Conservation (phyloP, 2,329 filamentous ascomycete species). For the Colletotrichum sp. region DNA sequence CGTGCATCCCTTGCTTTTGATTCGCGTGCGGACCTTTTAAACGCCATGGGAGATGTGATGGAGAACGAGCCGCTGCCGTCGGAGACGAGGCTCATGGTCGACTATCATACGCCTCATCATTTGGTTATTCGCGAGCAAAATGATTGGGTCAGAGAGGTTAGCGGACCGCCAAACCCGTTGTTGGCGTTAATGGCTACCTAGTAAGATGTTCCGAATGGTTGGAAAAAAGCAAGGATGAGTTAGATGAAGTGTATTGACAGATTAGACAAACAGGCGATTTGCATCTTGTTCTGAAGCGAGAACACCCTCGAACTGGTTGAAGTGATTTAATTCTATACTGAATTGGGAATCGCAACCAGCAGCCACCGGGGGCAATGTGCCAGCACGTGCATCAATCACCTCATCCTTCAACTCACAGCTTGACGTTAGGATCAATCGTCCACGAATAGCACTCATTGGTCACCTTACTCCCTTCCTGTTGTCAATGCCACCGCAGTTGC, state of each 20-base stretch:
- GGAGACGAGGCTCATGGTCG: neutral
- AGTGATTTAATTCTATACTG: rapidly evolving
- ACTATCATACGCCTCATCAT: neutral
- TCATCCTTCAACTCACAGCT: no score
- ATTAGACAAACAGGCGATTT: no score
- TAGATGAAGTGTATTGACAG: no score
- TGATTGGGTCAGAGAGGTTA: no score
- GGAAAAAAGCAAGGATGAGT: no score
- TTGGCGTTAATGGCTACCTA: no score
- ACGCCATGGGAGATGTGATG: neutral
- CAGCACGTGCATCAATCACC: no score
- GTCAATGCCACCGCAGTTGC: constrained; percentile 25
- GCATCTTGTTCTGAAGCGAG: no score
- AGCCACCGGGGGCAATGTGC: no score
- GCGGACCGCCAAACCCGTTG: no score
- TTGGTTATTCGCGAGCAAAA: neutral
- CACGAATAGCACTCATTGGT: constrained; percentile 23
- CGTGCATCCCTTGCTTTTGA: constrained; percentile 22
- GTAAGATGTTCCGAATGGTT: no score
- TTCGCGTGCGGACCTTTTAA: neutral
- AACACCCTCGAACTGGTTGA: no score
- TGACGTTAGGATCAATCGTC: neutral
- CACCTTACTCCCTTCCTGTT: constrained; percentile 28
- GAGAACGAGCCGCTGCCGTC: neutral
- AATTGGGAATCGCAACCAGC: rapidly evolving